Evolutionary conservation across 2,329 filamentous ascomycete species (phyloP).

Genomic region (Aspergillus viridinutans): DNA sequence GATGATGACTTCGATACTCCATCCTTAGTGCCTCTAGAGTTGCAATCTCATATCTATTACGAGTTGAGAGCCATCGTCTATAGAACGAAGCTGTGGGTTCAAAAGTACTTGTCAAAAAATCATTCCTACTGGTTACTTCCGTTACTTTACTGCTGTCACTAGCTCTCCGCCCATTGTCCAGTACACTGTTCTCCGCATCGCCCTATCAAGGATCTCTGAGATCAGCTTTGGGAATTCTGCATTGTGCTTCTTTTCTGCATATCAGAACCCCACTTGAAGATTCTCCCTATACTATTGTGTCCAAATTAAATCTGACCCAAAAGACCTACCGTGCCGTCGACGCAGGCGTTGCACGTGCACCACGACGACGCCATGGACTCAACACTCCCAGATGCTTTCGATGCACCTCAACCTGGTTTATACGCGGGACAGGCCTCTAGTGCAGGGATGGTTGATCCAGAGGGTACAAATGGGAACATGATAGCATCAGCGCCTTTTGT

Average conservation of each 20-base stretch:
- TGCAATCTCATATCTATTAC: not conserved
- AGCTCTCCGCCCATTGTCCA: not conserved
- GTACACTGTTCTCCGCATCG: not conserved
- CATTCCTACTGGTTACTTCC: not conserved
- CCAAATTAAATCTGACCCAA: not conserved
- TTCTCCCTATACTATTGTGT: not conserved
- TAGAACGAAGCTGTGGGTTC: not conserved
- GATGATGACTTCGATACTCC: not conserved
- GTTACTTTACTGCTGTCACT: not conserved
- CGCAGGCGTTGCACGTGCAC: not conserved
- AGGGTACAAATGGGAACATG: constrained; percentile 2
- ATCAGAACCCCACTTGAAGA: not conserved
- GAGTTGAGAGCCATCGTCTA: not conserved
- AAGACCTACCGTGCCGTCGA: not conserved
- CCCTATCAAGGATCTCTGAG: not conserved
- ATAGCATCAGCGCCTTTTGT: constrained; percentile 11
- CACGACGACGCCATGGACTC: constrained; percentile 22
- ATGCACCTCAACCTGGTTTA: constrained; percentile 14
- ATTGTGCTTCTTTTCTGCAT: not conserved
- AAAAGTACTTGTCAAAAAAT: not conserved
- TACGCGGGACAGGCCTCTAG: constrained; percentile 7
- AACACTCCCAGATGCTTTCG: constrained; percentile 23
- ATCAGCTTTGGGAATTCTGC: not conserved
- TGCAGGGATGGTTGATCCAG: constrained; percentile 4
- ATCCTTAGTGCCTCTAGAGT: not conserved